Evolutionary conservation across 2,329 filamentous ascomycete genomes (phyloP).

Genomic region (Neonectria faginata): DNA sequence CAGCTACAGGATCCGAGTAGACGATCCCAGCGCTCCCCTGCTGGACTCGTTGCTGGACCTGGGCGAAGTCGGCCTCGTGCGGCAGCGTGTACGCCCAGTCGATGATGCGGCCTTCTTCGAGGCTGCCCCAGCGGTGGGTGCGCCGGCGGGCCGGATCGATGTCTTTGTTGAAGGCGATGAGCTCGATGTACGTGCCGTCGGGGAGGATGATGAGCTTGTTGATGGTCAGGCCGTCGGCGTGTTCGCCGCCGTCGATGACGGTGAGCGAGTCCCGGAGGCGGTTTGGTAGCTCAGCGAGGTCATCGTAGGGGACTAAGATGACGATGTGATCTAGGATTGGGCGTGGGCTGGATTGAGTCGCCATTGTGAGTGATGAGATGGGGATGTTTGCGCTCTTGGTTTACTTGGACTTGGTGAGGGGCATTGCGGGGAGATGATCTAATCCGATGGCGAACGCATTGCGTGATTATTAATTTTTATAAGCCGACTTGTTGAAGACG

Average conservation of each 20-base stretch:
- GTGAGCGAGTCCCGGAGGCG: slow-evolving; percentile 67
- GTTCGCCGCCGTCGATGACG: slow-evolving; percentile 69
- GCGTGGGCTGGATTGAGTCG: slow-evolving; percentile 20
- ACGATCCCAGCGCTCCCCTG: slow-evolving; percentile 49
- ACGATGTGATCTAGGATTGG: slow-evolving; percentile 72
- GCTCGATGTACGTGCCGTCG: slow-evolving; percentile 75
- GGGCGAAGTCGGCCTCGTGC: slow-evolving; percentile 50
- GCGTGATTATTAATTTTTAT: slow-evolving; percentile 15
- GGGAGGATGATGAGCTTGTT: slow-evolving; percentile 72
- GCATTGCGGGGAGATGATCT: slow-evolving; percentile 9
- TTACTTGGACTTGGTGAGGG: slow-evolving; percentile 12
- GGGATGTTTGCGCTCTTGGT: slow-evolving; percentile 11
- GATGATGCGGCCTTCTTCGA: slow-evolving; percentile 62
- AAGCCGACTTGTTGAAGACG: not conserved
- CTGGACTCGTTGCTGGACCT: slow-evolving; percentile 53
- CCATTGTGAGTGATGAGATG: slow-evolving; percentile 20
- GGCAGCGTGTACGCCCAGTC: slow-evolving; percentile 70
- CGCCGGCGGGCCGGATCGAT: slow-evolving; percentile 53
- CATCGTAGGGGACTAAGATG: slow-evolving; percentile 67
- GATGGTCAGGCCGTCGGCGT: slow-evolving; percentile 69
- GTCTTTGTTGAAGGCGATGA: slow-evolving; percentile 70
- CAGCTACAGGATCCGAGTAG: slow-evolving; percentile 62
- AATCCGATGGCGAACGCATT: slow-evolving; percentile 20
- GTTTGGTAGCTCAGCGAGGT: slow-evolving; percentile 59
- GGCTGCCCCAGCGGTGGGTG: slow-evolving; percentile 69